Base-by-base conservation (phyloP, 2,329 filamentous ascomycete genomes). In the Zalaria sp. region DNA sequence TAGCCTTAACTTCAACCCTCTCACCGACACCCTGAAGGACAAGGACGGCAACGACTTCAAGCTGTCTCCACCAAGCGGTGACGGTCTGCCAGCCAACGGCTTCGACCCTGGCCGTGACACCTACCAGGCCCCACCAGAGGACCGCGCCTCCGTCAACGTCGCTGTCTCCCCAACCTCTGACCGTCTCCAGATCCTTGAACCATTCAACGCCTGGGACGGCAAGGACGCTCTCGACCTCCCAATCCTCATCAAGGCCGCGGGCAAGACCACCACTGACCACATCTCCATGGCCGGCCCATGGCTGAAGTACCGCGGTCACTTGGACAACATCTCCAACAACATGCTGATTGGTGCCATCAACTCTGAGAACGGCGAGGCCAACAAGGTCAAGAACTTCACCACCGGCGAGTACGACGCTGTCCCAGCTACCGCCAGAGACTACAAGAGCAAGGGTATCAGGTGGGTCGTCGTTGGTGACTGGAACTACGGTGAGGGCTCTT, bases 251-350 rank as follows among this genome's bases (percentile, higher is more conserved):
- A 98, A 98, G 80, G 76, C 81, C 50, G 67, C 91, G 67, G 89
- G 89, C 66, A 95, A 96, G 79, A 94, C 87, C 51, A 95, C 88
- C 50, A 94, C 88, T 49, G 88, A 94, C 61, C 87, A 94, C 71
- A 94, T 94, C 68, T 94, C 87, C 48, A 58, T 93, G 85, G 88
- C 87, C 53, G 87, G 88, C 52, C 87, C 88, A 48, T 94, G 88
- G 88, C 73, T 96, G 65, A 95, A 95, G 76, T 96, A 95, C 78
- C 86, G 89, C 76, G 89, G 89, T 49, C 89, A 96, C 64, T 75
- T 96, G 58, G 89, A 95, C 78, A 96, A 96, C 77, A 95, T 96
- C 71, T 95, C 88, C 62, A 95, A 96, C 80, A 96, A 96, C 77
- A 93, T 95, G 86, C 69, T 96, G 64, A 95, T 96, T 56, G 89